Percentiles rank a stretch among this genome's conserved stretches.
Conservation (phyloP, 2,329 filamentous ascomycete genomes). For the Trichoderma koningiopsis region DNA sequence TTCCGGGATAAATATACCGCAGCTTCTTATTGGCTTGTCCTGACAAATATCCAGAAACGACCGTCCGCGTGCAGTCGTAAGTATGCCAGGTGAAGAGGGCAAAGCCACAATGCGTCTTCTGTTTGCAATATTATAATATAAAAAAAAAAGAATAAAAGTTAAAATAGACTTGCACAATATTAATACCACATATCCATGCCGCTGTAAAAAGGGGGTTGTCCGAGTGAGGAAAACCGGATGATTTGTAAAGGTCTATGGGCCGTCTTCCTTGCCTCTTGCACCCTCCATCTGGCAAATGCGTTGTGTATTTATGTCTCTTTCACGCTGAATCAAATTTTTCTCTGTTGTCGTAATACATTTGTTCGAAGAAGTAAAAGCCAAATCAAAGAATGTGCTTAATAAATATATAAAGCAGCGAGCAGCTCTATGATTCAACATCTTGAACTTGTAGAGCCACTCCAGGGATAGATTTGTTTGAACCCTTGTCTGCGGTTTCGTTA, state of each 20-base stretch:
- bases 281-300: neutral
- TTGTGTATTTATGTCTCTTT: conserved; percentile 10
- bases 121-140: conserved; percentile 20
- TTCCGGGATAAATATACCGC: conserved; percentile 9
- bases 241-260: neutral
- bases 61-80: conserved; percentile 5
- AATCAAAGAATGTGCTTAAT: neutral
- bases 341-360: conserved; percentile 23
- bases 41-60: conserved; percentile 28
- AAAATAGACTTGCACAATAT: conserved; percentile 12
- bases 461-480: conserved; percentile 25
- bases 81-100: neutral
- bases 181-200: conserved; percentile 1
- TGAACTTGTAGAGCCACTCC: conserved; percentile 33
- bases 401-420: neutral
- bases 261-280: neutral
- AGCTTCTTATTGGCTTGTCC: conserved; percentile 8
- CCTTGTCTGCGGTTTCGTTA: conserved; percentile 35
- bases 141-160: neutral
- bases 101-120: conserved; percentile 3
- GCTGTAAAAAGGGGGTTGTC: neutral
- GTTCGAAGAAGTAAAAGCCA: conserved; percentile 4
- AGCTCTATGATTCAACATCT: conserved; percentile 37
- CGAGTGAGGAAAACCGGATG: neutral
- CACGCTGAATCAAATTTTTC: neutral